These are phyloP conservation scores for Phoma sp. DNA, from an alignment of 2,329 filamentous ascomycete species.

Conservation along the genomic window DNA sequence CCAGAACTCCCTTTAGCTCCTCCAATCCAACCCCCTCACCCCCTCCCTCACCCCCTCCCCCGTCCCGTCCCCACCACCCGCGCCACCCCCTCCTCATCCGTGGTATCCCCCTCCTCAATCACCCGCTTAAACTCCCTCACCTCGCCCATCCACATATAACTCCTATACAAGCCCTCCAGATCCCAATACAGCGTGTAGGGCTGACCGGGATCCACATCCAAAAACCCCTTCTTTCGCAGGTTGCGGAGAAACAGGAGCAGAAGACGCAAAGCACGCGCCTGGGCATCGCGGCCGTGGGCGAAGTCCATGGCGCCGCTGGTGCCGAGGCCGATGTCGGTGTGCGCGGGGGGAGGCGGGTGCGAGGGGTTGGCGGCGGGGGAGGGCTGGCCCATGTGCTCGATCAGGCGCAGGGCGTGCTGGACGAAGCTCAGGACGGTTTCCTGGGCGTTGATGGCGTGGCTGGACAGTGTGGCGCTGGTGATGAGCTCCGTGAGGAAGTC, in stretches of 20 bases:
- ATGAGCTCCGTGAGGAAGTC: conserved; percentile 50
- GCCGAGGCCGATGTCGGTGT: not conserved
- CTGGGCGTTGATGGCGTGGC: conserved; percentile 34
- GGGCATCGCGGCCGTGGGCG: conserved; percentile 43
- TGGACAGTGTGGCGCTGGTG: conserved; percentile 29
- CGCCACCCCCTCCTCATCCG: not conserved
- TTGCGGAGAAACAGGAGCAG: conserved; percentile 49
- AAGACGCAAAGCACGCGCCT: conserved; percentile 44
- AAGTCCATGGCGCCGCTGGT: not conserved
- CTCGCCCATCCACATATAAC: conserved; percentile 50
- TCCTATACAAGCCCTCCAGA: conserved; percentile 49
- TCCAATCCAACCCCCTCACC: not conserved
- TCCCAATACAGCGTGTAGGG: conserved; percentile 41
- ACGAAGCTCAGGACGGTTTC: conserved; percentile 45
- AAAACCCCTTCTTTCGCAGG: conserved; percentile 41
- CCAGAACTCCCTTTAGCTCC: no score
- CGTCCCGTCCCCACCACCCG: not conserved
- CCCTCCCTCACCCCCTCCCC: no score
- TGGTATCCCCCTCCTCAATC: conserved; percentile 29
- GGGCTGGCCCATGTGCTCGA: conserved; percentile 40
- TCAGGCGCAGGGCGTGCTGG: conserved; percentile 46
- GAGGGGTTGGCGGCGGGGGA: not conserved
- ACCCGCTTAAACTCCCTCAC: conserved; percentile 48
- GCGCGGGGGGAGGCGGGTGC: not conserved
- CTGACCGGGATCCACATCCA: conserved; percentile 9